phyloP scores from a whole-genome alignment of 164 flowering plant genomes.

The Nelumbo lutea region DNA sequence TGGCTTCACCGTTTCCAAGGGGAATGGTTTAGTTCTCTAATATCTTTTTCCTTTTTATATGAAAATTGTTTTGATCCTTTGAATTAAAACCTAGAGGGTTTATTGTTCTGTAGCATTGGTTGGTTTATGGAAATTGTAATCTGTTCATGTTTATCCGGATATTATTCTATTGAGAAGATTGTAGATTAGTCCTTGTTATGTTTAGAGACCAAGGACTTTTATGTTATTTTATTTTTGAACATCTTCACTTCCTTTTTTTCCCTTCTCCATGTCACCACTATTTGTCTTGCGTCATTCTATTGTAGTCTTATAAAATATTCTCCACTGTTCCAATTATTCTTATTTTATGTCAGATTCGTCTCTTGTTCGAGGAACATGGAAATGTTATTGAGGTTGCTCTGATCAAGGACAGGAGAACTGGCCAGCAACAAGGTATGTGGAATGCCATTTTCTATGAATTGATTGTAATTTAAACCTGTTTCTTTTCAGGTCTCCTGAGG shows the following conservation, averaged over 20 bases:
- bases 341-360: slow-evolving; percentile 64
- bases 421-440: slow-evolving; percentile 89
- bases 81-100: too few species aligned
- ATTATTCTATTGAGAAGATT: too few species aligned
- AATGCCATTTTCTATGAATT: slow-evolving; percentile 15
- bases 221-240: too few species aligned
- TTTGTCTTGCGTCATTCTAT: background rate
- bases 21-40: too few species aligned
- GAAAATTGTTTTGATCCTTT: too few species aligned
- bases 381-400: slow-evolving; percentile 88
- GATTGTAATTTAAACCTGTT: slow-evolving; percentile 25
- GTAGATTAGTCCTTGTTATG: too few species aligned
- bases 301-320: background rate
- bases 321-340: background rate
- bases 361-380: slow-evolving; percentile 89
- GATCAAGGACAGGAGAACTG: slow-evolving; percentile 89
- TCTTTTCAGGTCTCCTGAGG: slow-evolving; percentile 73
- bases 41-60: too few species aligned
- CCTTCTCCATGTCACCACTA: background rate
- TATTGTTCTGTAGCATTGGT: too few species aligned
- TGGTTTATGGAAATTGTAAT: too few species aligned
- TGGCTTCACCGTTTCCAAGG: too few species aligned
- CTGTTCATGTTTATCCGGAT: too few species aligned
- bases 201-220: too few species aligned
- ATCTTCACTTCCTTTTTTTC: background rate